Percentiles rank a stretch among this genome's conserved stretches.
Conservation (phyloP, 1,284 basidiomycete genomes). For the Porogramme epimiltina region DNA sequence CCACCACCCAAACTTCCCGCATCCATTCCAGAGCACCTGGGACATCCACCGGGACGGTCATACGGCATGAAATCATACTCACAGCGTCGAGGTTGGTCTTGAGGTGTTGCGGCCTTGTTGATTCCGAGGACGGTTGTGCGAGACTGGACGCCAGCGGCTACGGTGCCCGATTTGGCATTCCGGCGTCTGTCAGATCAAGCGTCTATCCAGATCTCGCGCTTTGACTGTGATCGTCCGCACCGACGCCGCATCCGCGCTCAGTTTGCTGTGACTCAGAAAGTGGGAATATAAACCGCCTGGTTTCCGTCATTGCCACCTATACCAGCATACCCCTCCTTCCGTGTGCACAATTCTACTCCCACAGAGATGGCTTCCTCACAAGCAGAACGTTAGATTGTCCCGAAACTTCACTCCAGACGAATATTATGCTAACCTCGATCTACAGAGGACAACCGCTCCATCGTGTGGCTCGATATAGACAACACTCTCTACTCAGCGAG, state of each 20-base stretch:
- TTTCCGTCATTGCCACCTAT: no score
- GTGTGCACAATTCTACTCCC: not conserved
- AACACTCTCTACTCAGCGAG: constrained; percentile 84
- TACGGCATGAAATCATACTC: constrained; percentile 16
- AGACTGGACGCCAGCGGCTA: constrained; percentile 17
- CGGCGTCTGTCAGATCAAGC: constrained; percentile 5
- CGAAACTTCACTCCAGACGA: not conserved
- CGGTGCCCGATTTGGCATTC: constrained; percentile 9
- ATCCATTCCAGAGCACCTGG: constrained; percentile 11
- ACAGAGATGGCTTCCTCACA: not conserved
- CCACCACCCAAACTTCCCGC: constrained; percentile 1
- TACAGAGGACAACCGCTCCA: constrained; percentile 49
- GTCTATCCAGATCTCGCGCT: not conserved
- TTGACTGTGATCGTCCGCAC: not conserved
- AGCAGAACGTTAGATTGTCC: not conserved
- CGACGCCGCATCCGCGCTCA: not conserved
- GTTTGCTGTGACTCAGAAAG: not conserved
- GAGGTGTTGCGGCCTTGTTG: constrained; percentile 36
- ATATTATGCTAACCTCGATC: not conserved
- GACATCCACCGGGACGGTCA: constrained; percentile 16
- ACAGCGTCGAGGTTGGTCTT: constrained; percentile 35
- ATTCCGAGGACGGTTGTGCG: constrained; percentile 17
- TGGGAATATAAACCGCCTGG: no score
- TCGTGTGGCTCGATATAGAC: constrained; percentile 87
- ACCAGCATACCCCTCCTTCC: not conserved